Conservation (phyloP, 352 stramenopile genomes). For the Peronospora belbahrii region DNA sequence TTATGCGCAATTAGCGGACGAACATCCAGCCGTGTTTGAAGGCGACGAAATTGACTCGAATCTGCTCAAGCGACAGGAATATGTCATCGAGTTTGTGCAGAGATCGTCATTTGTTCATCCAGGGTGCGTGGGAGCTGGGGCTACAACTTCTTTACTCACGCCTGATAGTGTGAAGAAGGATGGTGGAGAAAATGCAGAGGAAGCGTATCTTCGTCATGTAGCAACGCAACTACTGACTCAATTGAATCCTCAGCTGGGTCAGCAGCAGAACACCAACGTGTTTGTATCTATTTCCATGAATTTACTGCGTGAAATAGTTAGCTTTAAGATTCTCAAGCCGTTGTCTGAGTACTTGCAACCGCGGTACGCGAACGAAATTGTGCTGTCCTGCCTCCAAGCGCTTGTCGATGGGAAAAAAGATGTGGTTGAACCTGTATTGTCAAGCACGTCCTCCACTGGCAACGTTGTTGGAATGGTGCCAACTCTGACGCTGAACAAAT, state of each 20-base stretch:
- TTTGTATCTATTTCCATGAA: slow-evolving; percentile 65
- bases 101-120: slow-evolving; percentile 58
- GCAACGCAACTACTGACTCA: slow-evolving; percentile 54
- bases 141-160: slow-evolving; percentile 1
- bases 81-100: slow-evolving; percentile 48
- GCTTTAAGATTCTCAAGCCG: slow-evolving; percentile 62
- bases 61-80: slow-evolving; percentile 46
- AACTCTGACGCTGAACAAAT: slow-evolving; percentile 40
- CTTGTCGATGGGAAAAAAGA: slow-evolving; percentile 38
- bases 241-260: slow-evolving; percentile 52
- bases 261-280: slow-evolving; percentile 43
- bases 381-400: slow-evolving; percentile 34
- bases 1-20: slow-evolving; percentile 55
- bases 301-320: slow-evolving; percentile 49
- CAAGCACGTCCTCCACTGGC: slow-evolving; percentile 5
- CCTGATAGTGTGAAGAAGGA: slow-evolving; percentile 17
- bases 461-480: slow-evolving; percentile 24
- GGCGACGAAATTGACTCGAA: slow-evolving; percentile 44
- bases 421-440: slow-evolving; percentile 2
- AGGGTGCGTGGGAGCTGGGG: slow-evolving; percentile 32
- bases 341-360: slow-evolving; percentile 62
- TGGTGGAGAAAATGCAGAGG: slow-evolving; percentile 32
- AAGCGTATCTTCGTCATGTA: slow-evolving; percentile 59
- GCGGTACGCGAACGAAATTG: slow-evolving; percentile 60
- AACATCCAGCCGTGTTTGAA: slow-evolving; percentile 51